phyloP scores from a whole-genome alignment of 495 filamentous ascomycete species.

The Talaromyces liani region DNA sequence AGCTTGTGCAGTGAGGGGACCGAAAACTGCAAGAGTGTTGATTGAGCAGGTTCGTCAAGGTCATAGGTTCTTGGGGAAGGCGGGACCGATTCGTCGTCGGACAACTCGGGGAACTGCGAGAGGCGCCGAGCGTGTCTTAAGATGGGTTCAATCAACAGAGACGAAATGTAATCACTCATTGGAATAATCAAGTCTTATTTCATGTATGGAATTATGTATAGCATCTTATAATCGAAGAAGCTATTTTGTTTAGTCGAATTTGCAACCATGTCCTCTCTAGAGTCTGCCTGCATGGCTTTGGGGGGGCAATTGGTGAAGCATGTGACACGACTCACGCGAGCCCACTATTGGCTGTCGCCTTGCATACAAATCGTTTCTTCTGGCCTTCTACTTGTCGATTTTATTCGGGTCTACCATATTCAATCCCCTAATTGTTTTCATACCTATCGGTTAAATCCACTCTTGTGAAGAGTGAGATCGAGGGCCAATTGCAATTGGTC shows the following conservation, averaged over 20 bases:
- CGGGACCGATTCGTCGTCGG: not conserved
- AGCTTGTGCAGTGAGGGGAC: not conserved
- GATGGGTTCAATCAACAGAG: constrained; percentile 70
- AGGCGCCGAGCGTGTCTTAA: constrained; percentile 67
- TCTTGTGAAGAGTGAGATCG: not conserved
- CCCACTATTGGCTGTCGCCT: not conserved
- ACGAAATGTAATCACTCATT: constrained; percentile 68
- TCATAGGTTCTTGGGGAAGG: not conserved
- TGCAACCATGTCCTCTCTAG: not conserved
- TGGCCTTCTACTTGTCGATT: not conserved
- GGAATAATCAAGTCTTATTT: not conserved
- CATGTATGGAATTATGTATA: not conserved
- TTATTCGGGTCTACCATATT: not conserved
- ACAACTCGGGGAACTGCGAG: constrained; percentile 28
- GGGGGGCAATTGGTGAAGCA: not conserved
- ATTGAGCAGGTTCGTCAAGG: not conserved
- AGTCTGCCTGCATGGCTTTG: not conserved
- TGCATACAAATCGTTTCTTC: not conserved
- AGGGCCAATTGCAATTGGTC: not conserved
- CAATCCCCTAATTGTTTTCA: not conserved
- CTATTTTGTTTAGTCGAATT: not conserved
- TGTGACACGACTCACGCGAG: not conserved
- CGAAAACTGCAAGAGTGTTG: not conserved
- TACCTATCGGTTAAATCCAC: not conserved
- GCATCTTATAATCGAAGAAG: not conserved